Evolutionary conservation across 495 filamentous ascomycete species (phyloP).

Genomic region (Chaetomium fimeti): DNA sequence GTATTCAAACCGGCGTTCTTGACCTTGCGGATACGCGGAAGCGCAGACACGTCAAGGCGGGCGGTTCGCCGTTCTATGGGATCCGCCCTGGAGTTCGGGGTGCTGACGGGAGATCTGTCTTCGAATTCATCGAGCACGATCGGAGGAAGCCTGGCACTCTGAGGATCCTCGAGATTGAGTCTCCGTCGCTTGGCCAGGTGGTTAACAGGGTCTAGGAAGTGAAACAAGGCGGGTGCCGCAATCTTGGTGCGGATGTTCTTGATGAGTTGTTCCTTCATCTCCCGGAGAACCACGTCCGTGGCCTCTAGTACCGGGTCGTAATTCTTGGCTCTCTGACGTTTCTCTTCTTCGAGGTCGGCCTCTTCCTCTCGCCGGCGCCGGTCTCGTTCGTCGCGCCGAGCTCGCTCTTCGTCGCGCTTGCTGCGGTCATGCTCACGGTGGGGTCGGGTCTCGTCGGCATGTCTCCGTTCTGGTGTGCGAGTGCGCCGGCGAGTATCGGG

Average conservation of each 20-base stretch:
- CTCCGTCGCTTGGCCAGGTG: constrained; percentile 72
- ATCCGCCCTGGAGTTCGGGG: constrained; percentile 66
- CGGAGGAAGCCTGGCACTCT: constrained; percentile 45
- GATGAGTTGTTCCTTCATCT: constrained; percentile 79
- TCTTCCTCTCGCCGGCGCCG: constrained; percentile 60
- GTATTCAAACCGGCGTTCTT: constrained; percentile 57
- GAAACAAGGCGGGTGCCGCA: constrained; percentile 74
- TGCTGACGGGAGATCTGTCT: constrained; percentile 59
- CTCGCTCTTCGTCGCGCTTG: constrained; percentile 59
- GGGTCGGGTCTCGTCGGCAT: constrained; percentile 49
- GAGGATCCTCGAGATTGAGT: constrained; percentile 71
- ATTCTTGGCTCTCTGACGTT: constrained; percentile 73
- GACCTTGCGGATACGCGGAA: constrained; percentile 71
- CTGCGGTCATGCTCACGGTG: constrained; percentile 45
- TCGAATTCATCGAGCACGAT: constrained; percentile 51
- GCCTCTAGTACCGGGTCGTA: constrained; percentile 86
- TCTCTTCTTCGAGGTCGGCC: constrained; percentile 80
- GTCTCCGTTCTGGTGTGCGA: constrained; percentile 37
- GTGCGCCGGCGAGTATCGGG: constrained; percentile 33
- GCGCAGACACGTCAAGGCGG: constrained; percentile 59
- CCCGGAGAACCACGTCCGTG: constrained; percentile 69
- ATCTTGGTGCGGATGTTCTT: constrained; percentile 83
- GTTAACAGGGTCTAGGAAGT: constrained; percentile 78
- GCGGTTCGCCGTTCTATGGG: constrained; percentile 50
- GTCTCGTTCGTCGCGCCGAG: constrained; percentile 45